These are phyloP conservation scores for Borovskyia barvae DNA, from an alignment of 208 protist genomes.

Conservation along the genomic window DNA sequence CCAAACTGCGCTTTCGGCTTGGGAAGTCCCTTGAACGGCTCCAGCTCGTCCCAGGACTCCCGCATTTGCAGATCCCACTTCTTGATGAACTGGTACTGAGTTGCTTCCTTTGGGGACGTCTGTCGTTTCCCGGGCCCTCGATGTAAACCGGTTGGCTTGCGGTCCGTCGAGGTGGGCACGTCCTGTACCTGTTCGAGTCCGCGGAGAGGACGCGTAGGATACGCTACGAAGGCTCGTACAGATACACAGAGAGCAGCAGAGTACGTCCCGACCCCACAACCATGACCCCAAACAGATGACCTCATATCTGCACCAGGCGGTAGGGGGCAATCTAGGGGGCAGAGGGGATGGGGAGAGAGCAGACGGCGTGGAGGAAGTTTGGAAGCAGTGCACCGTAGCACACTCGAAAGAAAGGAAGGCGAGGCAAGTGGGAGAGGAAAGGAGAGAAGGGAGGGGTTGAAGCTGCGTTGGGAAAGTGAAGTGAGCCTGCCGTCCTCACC, in stretches of 20 bases:
- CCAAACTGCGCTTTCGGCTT: slow-evolving; percentile 88
- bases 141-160: slow-evolving; percentile 76
- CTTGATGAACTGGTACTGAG: slow-evolving; percentile 80
- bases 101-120: slow-evolving; percentile 66
- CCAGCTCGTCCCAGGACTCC: slow-evolving; percentile 78
- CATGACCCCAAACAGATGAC: neutral
- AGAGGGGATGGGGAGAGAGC: too few relatives aligned
- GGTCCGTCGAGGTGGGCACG: slow-evolving; percentile 78
- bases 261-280: neutral
- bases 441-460: too few relatives aligned
- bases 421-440: too few relatives aligned
- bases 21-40: slow-evolving; percentile 87
- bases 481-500: too few relatives aligned
- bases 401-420: too few relatives aligned
- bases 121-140: slow-evolving; percentile 86
- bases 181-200: slow-evolving; percentile 87
- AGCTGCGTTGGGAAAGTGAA: too few relatives aligned
- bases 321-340: too few relatives aligned
- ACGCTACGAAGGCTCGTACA: slow-evolving; percentile 14
- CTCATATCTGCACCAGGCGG: too few relatives aligned
- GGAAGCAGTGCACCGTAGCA: too few relatives aligned
- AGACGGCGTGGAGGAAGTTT: too few relatives aligned
- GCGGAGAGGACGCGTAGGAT: slow-evolving; percentile 24
- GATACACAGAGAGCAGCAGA: neutral
- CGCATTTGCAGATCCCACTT: slow-evolving; percentile 86